Evolutionary conservation across 257 asterid species (phyloP).

Genomic region (Haberlea rhodopensis): DNA sequence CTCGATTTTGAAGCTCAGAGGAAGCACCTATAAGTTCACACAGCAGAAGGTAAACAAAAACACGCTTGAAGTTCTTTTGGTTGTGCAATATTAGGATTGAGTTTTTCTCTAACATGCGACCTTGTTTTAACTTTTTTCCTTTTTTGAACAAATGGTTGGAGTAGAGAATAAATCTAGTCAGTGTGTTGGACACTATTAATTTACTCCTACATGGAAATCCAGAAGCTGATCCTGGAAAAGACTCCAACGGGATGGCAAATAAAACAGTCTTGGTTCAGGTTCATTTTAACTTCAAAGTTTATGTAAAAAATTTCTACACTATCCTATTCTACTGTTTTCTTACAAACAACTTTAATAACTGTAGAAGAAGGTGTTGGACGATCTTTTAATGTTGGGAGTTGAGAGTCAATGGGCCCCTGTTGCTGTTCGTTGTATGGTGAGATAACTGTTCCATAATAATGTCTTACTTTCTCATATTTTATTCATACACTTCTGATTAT

Average conservation of each 20-base stretch:
- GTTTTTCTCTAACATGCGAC: conserved; percentile 12
- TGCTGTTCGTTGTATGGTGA: conserved; percentile 82
- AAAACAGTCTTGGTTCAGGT: conserved; percentile 92
- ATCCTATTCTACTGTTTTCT: conserved; percentile 6
- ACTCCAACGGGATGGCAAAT: conserved; percentile 57
- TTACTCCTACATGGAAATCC: conserved; percentile 69
- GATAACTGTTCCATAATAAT: conserved; percentile 27
- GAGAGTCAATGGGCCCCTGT: conserved; percentile 99
- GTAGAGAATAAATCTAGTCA: conserved; percentile 87
- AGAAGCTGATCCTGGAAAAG: conserved; percentile 67
- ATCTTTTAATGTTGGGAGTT: conserved; percentile 87
- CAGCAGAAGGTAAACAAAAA: conserved; percentile 76
- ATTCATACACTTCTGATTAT: too few species aligned
- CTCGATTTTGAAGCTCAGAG: conserved; percentile 77
- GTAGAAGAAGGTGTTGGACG: conserved; percentile 77
- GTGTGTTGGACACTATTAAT: conserved; percentile 79
- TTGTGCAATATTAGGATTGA: conserved; percentile 6
- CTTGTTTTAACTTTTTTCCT: conserved; percentile 37
- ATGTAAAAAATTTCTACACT: neutral
- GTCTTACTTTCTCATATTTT: neutral
- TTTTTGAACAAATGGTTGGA: conserved; percentile 41
- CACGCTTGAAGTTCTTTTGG: conserved; percentile 19
- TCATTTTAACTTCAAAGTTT: conserved; percentile 16
- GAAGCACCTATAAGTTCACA: conserved; percentile 78
- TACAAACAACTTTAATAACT: conserved; percentile 29